phyloP scores from a whole-genome alignment of 192 early-diverging fungal species.

The Coemansia sp. region DNA sequence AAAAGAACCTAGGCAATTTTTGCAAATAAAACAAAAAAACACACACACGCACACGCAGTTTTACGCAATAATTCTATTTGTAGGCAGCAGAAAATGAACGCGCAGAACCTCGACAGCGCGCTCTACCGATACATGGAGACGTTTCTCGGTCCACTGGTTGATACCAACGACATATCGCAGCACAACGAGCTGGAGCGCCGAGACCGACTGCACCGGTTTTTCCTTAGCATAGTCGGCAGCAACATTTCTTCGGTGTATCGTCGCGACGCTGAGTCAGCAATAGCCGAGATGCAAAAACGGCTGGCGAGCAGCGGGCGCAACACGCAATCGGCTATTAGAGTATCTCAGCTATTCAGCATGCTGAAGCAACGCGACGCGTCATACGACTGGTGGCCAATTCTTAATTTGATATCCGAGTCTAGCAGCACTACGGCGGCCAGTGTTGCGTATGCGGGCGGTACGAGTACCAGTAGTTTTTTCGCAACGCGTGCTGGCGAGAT shows the following conservation, averaged over 20 bases:
- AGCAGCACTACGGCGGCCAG: slow-evolving; percentile 9
- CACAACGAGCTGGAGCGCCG: slow-evolving; percentile 22
- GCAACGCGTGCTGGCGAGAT: neutral
- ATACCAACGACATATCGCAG: slow-evolving; percentile 3
- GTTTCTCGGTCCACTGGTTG: slow-evolving; percentile 28
- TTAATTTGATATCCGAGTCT: slow-evolving; percentile 45
- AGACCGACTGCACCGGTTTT: slow-evolving; percentile 24
- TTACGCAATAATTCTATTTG: neutral
- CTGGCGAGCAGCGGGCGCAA: slow-evolving; percentile 8
- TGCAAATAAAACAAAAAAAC: slow-evolving; percentile 5
- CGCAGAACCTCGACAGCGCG: slow-evolving; percentile 31
- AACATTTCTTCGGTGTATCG: slow-evolving; percentile 22
- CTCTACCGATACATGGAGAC: slow-evolving; percentile 45
- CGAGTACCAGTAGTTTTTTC: slow-evolving; percentile 11
- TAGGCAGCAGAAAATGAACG: slow-evolving; percentile 7
- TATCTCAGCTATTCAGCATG: slow-evolving; percentile 26
- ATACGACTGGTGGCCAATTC: slow-evolving; percentile 49
- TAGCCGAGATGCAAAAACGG: slow-evolving; percentile 47
- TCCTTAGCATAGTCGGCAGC: slow-evolving; percentile 44
- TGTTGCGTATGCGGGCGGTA: slow-evolving; percentile 10
- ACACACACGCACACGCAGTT: neutral
- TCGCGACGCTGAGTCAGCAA: slow-evolving; percentile 23
- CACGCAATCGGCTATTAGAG: slow-evolving; percentile 27
- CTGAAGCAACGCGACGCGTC: slow-evolving; percentile 34
- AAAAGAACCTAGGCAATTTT: too few species aligned